A percentile compares a stretch with the other conserved stretches of the same genome.
Conservation (phyloP, 441 rosid genomes). For the Arabidopsis hybrid region DNA sequence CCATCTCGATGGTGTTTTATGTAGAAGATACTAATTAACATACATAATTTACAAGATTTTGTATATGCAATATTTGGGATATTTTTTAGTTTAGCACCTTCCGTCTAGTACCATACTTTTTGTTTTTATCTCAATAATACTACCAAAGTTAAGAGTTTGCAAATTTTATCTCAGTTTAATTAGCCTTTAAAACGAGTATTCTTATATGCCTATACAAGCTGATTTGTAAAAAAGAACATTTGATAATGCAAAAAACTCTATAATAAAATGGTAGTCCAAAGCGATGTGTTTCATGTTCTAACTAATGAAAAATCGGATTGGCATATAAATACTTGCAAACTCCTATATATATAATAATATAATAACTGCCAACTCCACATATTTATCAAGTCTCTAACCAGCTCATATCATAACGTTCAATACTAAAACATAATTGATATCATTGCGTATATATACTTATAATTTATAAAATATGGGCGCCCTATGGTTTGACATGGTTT, state of each 20-base stretch:
- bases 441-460: neutral
- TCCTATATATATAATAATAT: neutral
- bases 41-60: neutral
- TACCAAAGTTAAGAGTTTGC: too few species aligned
- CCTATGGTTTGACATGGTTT: slow-evolving; percentile 46
- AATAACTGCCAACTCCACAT: neutral
- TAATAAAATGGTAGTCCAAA: too few species aligned
- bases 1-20: neutral
- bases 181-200: too few species aligned
- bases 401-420: neutral
- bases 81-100: neutral
- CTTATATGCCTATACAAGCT: too few species aligned
- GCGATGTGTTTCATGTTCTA: too few species aligned
- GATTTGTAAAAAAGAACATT: too few species aligned
- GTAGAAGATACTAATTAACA: neutral
- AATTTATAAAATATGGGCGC: slow-evolving; percentile 30
- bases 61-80: neutral
- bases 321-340: neutral
- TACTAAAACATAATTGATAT: slow-evolving; percentile 2
- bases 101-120: neutral
- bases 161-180: too few species aligned
- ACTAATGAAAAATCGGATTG: too few species aligned
- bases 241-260: too few species aligned
- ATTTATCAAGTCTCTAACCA: neutral
- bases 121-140: too few species aligned